Percentiles rank a stretch among this genome's conserved stretches.
These are phyloP conservation scores for Anastatica hierochuntica DNA, from an alignment of 345 rosid genomes.

Conservation along the genomic window DNA sequence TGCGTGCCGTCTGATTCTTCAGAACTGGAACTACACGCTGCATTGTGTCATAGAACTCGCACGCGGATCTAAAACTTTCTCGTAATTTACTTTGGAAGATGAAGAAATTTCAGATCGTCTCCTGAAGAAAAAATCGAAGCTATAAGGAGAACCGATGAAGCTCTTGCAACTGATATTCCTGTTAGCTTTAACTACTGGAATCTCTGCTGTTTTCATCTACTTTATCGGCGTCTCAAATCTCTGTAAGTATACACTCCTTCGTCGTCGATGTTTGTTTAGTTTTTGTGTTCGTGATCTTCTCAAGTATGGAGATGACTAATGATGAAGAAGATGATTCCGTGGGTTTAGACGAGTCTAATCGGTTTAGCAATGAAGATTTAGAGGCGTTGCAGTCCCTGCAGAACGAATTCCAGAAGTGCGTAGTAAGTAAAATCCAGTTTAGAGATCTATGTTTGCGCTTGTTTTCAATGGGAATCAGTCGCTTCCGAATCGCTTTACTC, in stretches of 20 bases:
- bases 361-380: constrained; percentile 54
- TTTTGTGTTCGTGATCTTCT: constrained; percentile 1
- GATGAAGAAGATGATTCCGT: constrained; percentile 19
- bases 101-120: constrained; percentile 1
- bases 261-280: background rate
- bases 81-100: constrained; percentile 6
- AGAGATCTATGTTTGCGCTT: constrained; percentile 3
- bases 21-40: too few species aligned
- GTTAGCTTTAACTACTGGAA: constrained; percentile 54
- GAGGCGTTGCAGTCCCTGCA: constrained; percentile 60
- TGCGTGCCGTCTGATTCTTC: background rate
- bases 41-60: too few species aligned
- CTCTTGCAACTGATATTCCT: constrained; percentile 49
- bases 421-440: constrained; percentile 38
- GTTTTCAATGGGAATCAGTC: background rate
- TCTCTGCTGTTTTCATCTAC: constrained; percentile 68
- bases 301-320: background rate
- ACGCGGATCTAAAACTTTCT: too few species aligned
- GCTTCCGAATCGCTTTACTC: background rate
- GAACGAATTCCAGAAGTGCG: constrained; percentile 69
- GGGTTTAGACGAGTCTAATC: constrained; percentile 38
- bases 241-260: constrained; percentile 30
- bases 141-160: constrained; percentile 46
- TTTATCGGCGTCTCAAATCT: constrained; percentile 64
- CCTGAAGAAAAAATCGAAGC: background rate